phyloP scores from a whole-genome alignment of 257 asterid species.

The Osmanthus fragrans region DNA sequence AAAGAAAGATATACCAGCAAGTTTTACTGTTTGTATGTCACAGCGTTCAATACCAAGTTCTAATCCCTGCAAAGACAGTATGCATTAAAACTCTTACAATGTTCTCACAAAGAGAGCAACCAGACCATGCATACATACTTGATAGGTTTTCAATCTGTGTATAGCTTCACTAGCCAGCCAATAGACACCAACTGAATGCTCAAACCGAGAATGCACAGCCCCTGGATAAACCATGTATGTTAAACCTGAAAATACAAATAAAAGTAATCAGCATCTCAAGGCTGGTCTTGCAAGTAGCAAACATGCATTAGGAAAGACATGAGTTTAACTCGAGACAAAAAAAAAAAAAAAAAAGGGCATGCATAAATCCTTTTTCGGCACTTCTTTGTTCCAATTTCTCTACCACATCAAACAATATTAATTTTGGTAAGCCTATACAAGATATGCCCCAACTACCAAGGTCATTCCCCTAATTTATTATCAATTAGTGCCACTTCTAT shows the following conservation, averaged over 20 bases:
- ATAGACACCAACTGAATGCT: slow-evolving; percentile 92
- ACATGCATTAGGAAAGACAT: background rate
- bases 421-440: background rate
- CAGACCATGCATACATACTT: slow-evolving; percentile 41
- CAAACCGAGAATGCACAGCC: slow-evolving; percentile 94
- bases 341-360: background rate
- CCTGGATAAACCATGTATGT: slow-evolving; percentile 88
- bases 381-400: background rate
- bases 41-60: slow-evolving; percentile 75
- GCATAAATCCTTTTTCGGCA: background rate
- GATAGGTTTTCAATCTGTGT: slow-evolving; percentile 58
- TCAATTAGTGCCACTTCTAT: background rate
- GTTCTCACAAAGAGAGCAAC: slow-evolving; percentile 22
- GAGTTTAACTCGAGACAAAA: background rate
- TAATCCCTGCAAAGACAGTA: slow-evolving; percentile 57
- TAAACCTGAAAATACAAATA: slow-evolving; percentile 48
- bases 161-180: slow-evolving; percentile 89
- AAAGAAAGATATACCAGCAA: slow-evolving; percentile 57
- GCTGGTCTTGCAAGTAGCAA: slow-evolving; percentile 12
- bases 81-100: slow-evolving; percentile 18
- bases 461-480: background rate
- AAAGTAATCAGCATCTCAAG: slow-evolving; percentile 18
- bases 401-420: background rate
- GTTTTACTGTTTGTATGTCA: slow-evolving; percentile 72
- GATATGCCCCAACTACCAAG: background rate